A percentile compares a stretch with the other conserved stretches of the same genome.
These are phyloP conservation scores for Amanita molliuscula DNA, from an alignment of 768 basidiomycete genomes.

Conservation along the genomic window DNA sequence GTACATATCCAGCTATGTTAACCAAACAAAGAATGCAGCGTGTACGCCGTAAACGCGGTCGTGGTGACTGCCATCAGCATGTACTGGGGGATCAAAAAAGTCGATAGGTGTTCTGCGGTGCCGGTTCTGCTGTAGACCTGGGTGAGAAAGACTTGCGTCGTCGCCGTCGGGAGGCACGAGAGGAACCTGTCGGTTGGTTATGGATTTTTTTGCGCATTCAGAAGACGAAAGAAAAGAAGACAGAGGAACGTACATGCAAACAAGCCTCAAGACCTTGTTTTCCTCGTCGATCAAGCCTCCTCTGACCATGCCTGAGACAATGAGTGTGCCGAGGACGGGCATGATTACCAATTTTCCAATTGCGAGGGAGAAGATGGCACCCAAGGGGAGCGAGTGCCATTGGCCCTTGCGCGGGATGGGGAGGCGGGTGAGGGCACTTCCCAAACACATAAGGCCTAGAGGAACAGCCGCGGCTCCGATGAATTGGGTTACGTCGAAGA, in stretches of 20 bases:
- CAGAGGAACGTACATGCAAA: constrained; percentile 48
- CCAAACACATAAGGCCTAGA: constrained; percentile 50
- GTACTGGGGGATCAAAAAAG: constrained; percentile 57
- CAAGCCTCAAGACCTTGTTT: constrained; percentile 52
- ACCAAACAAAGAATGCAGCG: constrained; percentile 6
- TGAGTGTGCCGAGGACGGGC: constrained; percentile 51
- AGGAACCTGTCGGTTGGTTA: constrained; percentile 30
- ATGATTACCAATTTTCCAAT: constrained; percentile 43
- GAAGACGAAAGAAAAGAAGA: not conserved
- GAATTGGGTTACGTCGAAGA: constrained; percentile 47
- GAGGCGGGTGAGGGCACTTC: constrained; percentile 51
- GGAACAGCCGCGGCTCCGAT: constrained; percentile 57
- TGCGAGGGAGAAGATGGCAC: constrained; percentile 44
- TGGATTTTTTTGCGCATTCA: too few species aligned
- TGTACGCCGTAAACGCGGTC: constrained; percentile 38
- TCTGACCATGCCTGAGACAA: constrained; percentile 40
- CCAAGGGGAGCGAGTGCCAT: constrained; percentile 33
- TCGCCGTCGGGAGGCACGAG: constrained; percentile 52
- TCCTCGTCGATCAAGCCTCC: constrained; percentile 35
- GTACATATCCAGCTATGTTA: too few species aligned
- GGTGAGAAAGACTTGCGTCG: constrained; percentile 52
- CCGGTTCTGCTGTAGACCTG: constrained; percentile 62
- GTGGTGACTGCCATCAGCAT: constrained; percentile 40
- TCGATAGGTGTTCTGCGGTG: constrained; percentile 46
- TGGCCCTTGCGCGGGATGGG: constrained; percentile 31